Base-by-base conservation (phyloP, 2,329 filamentous ascomycete species). In the Coniochaeta sp. region DNA sequence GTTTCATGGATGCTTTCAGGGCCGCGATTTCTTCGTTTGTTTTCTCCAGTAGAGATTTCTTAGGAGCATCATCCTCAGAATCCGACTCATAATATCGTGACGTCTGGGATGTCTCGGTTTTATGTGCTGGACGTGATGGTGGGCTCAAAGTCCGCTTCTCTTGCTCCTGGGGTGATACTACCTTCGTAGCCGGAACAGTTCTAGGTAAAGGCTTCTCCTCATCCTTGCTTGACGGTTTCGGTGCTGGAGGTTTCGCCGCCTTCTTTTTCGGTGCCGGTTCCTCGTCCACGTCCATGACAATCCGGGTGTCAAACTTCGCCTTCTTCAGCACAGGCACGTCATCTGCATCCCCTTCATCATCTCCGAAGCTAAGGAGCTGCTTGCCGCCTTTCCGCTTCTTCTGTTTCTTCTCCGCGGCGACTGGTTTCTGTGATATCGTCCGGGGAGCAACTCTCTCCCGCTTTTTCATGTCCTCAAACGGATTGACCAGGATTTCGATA, bases 11-110 rank as follows among this genome's bases (percentile, higher is more conserved):
- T 9, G 89, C 89, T 72, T 93, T 93, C 4, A 95, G 76, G 1
- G 88, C 88, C 5, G 89, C 89, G 59, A 93, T 91, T 68, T 95
- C 88, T 40, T 90, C 89, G 65, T 93, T 93, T 3, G 89, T 90
- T 65, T 79, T 79, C 63, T 91, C 87, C 11, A 93, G 74, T 0
- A 81, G 79, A 1, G 80, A 79, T 67, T 82, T 82, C 55, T 71
- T 73, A 57, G 65, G 64, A 12, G 62, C 59, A 26, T 72, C 68
- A 14, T 71, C 69, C 64, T 77, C 74, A 26, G 34, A 33, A n/a
- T 58, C 56, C 9, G 71, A 69, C 54, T 75, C 69, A 9, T 69
- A 60, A 44, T 63, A 65, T 12, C 58, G 58, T 58, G 26, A 6
- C 61, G 59, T 38, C 68, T 71, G 40, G 68, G 67, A n/a, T 11